phyloP scores from a whole-genome alignment of 164 flowering plant genomes.

The Saururus chinensis region DNA sequence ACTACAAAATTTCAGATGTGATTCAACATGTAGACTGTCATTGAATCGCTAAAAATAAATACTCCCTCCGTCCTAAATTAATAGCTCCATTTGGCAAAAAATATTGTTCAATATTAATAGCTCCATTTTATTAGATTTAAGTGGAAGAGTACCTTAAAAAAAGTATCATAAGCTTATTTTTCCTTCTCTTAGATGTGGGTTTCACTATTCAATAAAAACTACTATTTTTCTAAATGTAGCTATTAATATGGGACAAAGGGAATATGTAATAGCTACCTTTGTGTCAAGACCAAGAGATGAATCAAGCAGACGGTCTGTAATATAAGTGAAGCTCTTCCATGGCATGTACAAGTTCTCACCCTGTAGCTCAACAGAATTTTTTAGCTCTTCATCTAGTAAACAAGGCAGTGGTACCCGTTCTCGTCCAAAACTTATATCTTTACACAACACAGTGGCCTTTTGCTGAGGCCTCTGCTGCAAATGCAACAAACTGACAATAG shows the following conservation, averaged over 20 bases:
- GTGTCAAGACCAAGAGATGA: constrained; percentile 40
- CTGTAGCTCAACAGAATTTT: constrained; percentile 29
- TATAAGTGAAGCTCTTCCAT: constrained; percentile 82
- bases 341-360: constrained; percentile 36
- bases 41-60: neutral
- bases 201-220: no score
- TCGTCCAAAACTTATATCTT: constrained; percentile 81
- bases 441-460: constrained; percentile 43
- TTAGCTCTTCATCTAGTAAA: constrained; percentile 51
- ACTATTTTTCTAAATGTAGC: no score
- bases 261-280: constrained; percentile 34
- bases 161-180: no score
- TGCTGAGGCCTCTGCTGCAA: constrained; percentile 22
- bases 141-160: no score
- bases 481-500: constrained; percentile 44
- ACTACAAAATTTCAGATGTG: neutral
- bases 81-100: no score
- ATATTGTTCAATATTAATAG: no score
- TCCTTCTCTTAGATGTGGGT: no score
- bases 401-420: constrained; percentile 72
- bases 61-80: no score
- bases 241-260: neutral
- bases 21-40: neutral
- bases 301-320: constrained; percentile 53
- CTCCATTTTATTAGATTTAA: no score